Evolutionary conservation across 208 protist species (phyloP).

Genomic region (Trypanosomatidae sp.): DNA sequence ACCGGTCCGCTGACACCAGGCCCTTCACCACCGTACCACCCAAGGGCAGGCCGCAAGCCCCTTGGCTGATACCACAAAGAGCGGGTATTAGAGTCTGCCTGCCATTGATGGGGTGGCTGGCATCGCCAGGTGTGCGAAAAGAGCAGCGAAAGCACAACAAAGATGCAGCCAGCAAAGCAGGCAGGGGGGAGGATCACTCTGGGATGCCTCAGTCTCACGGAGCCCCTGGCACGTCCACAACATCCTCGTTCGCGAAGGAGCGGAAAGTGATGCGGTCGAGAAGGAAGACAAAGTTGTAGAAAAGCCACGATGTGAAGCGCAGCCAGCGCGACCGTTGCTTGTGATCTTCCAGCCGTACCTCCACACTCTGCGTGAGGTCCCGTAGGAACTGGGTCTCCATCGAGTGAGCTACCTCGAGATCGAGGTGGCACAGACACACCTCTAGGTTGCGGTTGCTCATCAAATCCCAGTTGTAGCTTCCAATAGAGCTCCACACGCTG

Average conservation of each 20-base stretch:
- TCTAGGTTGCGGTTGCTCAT: conserved; percentile 94
- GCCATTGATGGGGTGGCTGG: too few species aligned
- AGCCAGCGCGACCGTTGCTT: conserved; percentile 62
- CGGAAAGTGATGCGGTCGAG: conserved; percentile 74
- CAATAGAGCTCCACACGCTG: conserved; percentile 89
- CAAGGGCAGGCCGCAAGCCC: too few species aligned
- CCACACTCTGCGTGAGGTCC: conserved; percentile 62
- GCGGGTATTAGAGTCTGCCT: too few species aligned
- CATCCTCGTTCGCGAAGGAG: conserved; percentile 54
- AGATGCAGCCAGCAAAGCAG: too few species aligned
- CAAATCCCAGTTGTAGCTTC: conserved; percentile 93
- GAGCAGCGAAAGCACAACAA: neutral
- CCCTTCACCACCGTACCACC: too few species aligned
- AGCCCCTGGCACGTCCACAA: conserved; percentile 33
- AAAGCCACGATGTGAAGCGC: conserved; percentile 77
- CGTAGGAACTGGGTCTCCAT: conserved; percentile 89
- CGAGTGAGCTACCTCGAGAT: conserved; percentile 55
- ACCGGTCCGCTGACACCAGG: too few species aligned
- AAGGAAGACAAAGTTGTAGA: conserved; percentile 79
- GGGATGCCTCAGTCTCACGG: conserved; percentile 1
- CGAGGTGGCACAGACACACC: conserved; percentile 81
- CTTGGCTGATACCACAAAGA: too few species aligned
- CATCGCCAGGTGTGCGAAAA: too few species aligned
- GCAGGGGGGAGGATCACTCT: neutral
- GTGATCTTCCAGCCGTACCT: conserved; percentile 71